phyloP scores from a whole-genome alignment of 148 eudicot species.

The Limonium bicolor region DNA sequence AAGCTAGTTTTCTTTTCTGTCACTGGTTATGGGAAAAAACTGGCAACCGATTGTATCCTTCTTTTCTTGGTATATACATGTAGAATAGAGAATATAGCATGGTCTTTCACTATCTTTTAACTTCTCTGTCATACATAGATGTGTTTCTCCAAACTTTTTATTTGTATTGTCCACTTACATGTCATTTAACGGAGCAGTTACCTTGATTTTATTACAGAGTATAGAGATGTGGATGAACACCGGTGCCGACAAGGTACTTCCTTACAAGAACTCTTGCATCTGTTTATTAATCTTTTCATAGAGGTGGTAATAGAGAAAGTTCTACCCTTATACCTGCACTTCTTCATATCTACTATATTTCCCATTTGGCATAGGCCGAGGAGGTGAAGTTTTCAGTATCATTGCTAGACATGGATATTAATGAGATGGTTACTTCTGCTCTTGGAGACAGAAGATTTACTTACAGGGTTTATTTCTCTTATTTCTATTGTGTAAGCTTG shows the following conservation, averaged over 20 bases:
- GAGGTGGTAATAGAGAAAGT: background rate
- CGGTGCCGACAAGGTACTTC: slow-evolving; percentile 62
- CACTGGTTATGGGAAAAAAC: too few relatives aligned
- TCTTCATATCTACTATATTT: background rate
- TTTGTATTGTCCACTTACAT: too few relatives aligned
- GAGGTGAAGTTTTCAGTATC: slow-evolving; percentile 93
- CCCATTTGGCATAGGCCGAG: slow-evolving; percentile 57
- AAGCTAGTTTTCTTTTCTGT: too few relatives aligned
- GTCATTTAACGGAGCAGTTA: too few relatives aligned
- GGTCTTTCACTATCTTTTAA: too few relatives aligned
- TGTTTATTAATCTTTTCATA: background rate
- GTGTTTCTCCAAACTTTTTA: too few relatives aligned
- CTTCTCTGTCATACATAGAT: too few relatives aligned
- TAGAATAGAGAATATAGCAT: too few relatives aligned
- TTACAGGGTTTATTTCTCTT: slow-evolving; percentile 44
- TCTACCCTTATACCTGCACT: background rate
- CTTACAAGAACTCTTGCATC: background rate
- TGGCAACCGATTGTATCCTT: too few relatives aligned
- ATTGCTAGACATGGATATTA: slow-evolving; percentile 61
- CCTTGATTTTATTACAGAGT: slow-evolving; percentile 55
- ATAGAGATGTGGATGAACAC: slow-evolving; percentile 74
- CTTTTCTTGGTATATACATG: too few relatives aligned
- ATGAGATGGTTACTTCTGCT: slow-evolving; percentile 50
- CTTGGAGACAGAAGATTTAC: slow-evolving; percentile 71
- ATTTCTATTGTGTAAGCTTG: background rate